Evolutionary conservation across 805 yeast species (phyloP).

Genomic region (Teunomyces kruisii): DNA sequence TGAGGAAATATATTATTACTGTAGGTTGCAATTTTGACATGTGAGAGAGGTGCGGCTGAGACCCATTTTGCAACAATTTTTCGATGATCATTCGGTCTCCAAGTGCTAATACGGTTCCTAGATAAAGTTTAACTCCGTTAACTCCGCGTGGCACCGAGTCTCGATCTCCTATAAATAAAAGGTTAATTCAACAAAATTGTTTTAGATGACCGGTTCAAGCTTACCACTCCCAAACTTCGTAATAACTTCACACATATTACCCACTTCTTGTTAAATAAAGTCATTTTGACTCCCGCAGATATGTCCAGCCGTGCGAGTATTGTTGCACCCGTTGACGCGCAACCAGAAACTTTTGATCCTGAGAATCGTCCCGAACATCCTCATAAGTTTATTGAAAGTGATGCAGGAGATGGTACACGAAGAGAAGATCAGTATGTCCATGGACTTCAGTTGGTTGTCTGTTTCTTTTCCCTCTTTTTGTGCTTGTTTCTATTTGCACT

Average conservation of each 20-base stretch:
- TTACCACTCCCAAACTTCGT: too few species aligned
- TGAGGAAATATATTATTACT: too few species aligned
- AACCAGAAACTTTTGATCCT: background rate
- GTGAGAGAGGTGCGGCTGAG: too few species aligned
- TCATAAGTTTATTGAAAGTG: conserved; percentile 29
- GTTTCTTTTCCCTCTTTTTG: conserved; percentile 27
- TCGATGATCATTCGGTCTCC: background rate
- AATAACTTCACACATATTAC: too few species aligned
- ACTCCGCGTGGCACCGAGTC: background rate
- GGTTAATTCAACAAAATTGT: too few species aligned
- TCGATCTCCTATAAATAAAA: too few species aligned
- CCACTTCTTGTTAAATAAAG: too few species aligned
- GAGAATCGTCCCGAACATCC: background rate
- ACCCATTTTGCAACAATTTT: background rate
- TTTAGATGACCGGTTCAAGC: too few species aligned
- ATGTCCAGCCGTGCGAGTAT: background rate
- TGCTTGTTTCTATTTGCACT: conserved; percentile 36
- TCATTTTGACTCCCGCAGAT: background rate
- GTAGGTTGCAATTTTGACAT: too few species aligned
- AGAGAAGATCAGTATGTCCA: conserved; percentile 37
- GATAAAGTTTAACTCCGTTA: background rate
- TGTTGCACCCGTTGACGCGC: background rate
- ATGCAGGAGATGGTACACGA: conserved; percentile 44
- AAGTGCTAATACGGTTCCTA: background rate
- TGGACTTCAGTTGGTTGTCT: conserved; percentile 24